Conservation (phyloP, 495 filamentous ascomycete species). For the Darksidea phi region DNA sequence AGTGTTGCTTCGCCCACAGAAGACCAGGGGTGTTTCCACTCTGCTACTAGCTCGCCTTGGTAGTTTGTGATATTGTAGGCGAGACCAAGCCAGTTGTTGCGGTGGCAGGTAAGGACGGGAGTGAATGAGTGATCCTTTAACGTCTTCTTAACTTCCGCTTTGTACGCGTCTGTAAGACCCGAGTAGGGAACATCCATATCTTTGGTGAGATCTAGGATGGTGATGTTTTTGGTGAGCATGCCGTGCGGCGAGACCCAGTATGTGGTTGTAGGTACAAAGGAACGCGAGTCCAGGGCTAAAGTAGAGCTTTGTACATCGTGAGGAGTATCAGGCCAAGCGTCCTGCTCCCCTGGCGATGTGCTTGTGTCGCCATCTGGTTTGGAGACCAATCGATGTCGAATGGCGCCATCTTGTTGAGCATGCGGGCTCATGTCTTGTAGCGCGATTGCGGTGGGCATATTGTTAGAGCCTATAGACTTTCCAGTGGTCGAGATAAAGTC, state of each 20-base stretch:
- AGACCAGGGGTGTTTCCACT: constrained; percentile 29
- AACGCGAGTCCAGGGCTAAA: constrained; percentile 10
- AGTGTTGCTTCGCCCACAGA: constrained; percentile 25
- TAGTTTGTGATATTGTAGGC: constrained; percentile 13
- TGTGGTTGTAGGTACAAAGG: constrained; percentile 23
- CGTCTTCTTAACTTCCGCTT: constrained; percentile 8
- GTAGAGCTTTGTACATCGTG: constrained; percentile 4
- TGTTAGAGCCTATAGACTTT: background rate
- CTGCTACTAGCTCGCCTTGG: constrained; percentile 7
- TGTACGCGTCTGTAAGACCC: constrained; percentile 19
- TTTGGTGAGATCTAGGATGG: constrained; percentile 29
- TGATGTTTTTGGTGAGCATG: constrained; percentile 24
- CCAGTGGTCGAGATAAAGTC: background rate
- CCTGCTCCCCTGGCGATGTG: background rate
- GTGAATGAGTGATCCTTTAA: constrained; percentile 23
- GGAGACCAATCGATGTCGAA: constrained; percentile 10
- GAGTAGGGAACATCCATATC: constrained; percentile 13
- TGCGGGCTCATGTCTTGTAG: constrained; percentile 9
- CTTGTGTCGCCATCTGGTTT: constrained; percentile 1
- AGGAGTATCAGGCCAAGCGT: constrained; percentile 6
- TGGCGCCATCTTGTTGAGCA: background rate
- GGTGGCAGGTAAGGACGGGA: background rate
- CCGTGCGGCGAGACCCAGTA: constrained; percentile 31
- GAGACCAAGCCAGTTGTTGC: constrained; percentile 20
- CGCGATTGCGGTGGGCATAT: constrained; percentile 25